These are phyloP conservation scores for Noccaea caerulescens DNA, from an alignment of 345 rosid species.

Conservation along the genomic window DNA sequence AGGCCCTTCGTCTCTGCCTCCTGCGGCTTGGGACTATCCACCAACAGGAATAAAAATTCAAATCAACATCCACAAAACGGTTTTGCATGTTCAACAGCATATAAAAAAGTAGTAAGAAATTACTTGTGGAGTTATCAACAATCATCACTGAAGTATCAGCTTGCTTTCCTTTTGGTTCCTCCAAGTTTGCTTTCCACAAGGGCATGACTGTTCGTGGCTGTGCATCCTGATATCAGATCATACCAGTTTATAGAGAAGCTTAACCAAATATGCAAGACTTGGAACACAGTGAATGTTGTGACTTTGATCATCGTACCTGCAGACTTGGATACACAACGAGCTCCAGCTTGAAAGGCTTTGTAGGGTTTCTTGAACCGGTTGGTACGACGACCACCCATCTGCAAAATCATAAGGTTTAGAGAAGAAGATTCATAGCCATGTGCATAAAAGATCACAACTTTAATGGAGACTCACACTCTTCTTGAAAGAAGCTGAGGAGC, in stretches of 20 bases:
- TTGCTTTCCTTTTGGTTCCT: constrained; percentile 71
- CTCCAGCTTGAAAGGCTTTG: constrained; percentile 83
- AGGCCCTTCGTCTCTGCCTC: constrained; percentile 65
- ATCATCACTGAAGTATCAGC: constrained; percentile 82
- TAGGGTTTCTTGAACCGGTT: constrained; percentile 70
- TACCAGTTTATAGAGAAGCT: neutral
- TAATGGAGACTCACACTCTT: constrained; percentile 65
- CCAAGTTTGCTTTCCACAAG: constrained; percentile 89
- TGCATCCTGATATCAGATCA: constrained; percentile 68
- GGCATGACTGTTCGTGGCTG: constrained; percentile 75
- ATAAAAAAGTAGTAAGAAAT: constrained; percentile 43
- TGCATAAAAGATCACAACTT: neutral
- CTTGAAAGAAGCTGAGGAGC: constrained; percentile 87
- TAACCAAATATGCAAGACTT: neutral
- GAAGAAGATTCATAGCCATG: constrained; percentile 11
- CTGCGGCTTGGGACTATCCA: constrained; percentile 79
- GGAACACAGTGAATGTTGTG: neutral
- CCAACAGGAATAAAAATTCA: constrained; percentile 51
- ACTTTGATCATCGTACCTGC: constrained; percentile 54
- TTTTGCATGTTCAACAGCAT: constrained; percentile 31
- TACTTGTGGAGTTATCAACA: constrained; percentile 72
- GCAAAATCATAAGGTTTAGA: constrained; percentile 34
- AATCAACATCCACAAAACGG: constrained; percentile 46
- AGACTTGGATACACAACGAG: constrained; percentile 74
- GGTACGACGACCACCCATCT: constrained; percentile 95